A percentile compares a stretch with the other conserved stretches of the same genome.
phyloP scores from a whole-genome alignment of 768 basidiomycete genomes.

The Strobilomyces dryophilus region DNA sequence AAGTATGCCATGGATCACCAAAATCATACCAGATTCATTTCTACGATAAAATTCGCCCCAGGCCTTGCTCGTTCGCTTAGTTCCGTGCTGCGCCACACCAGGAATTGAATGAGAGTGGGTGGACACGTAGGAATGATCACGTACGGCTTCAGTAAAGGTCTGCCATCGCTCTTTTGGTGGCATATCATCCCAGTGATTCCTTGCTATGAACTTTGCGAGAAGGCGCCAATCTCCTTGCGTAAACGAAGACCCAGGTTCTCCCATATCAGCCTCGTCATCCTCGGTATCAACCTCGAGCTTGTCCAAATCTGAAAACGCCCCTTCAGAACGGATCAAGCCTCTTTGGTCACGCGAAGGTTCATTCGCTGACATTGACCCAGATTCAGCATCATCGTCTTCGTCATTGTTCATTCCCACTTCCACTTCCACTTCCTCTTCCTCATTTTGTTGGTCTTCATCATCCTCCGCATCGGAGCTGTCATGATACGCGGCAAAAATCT shows the following conservation, averaged over 20 bases:
- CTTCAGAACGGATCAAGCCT: conserved; percentile 20
- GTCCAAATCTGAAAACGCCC: conserved; percentile 15
- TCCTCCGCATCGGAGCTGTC: conserved; percentile 26
- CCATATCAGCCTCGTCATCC: conserved; percentile 43
- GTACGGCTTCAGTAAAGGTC: conserved; percentile 48
- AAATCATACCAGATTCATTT: conserved; percentile 44
- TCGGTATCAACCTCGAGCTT: conserved; percentile 21
- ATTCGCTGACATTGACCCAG: conserved; percentile 20
- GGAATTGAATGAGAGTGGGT: background rate
- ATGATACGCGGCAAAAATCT: conserved; percentile 45
- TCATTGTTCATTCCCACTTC: conserved; percentile 22
- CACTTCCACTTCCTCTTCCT: conserved; percentile 27
- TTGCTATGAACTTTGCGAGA: conserved; percentile 56
- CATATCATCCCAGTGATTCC: conserved; percentile 41
- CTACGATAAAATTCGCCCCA: conserved; percentile 61
- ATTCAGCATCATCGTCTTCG: conserved; percentile 20
- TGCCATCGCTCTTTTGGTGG: conserved; percentile 50
- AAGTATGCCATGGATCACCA: background rate
- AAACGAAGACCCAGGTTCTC: conserved; percentile 44
- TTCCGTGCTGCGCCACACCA: conserved; percentile 41
- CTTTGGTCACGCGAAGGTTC: conserved; percentile 13
- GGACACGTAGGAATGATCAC: conserved; percentile 8
- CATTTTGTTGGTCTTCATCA: conserved; percentile 36
- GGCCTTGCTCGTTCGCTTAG: conserved; percentile 44
- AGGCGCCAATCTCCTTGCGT: conserved; percentile 61